Base-by-base conservation (phyloP, 148 eudicot species). In the Chenopodium formosanum region DNA sequence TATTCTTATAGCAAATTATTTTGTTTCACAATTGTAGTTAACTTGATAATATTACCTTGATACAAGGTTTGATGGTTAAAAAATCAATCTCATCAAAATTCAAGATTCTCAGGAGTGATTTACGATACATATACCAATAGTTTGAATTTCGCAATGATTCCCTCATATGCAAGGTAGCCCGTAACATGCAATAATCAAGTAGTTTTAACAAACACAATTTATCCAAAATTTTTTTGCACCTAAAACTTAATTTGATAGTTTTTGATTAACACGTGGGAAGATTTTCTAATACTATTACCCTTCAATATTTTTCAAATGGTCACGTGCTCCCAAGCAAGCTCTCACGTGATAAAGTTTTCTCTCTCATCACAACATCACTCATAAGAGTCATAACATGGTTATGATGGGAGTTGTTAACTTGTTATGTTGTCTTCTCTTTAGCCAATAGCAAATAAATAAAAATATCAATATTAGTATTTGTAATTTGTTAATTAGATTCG, bases 391-490 rank as follows among this genome's bases (percentile, higher is more conserved):
- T 58, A 47, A 70, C 62, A 64, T 70, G 25, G 37, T 32, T 69
- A 32, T 78, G 44, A 63, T 48, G 85, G 81, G 66, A 83, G 85
- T 83, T 78, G 77, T 73, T 73, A 48, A 72, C 53, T 72, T 19
- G 84, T 29, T 44, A 77, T 77, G 77, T 16, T 82, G 84, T 82
- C 84, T 70, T 31, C 70, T 68, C 75, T 14, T 66, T 76, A 29
- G 17, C 65, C 68, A 50, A 50, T 11, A 16, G 23, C 7, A 37
- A 46, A 29, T 48, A 12, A 48, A 4, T 79, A 52, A 27, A 52
- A 27, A 25, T 74, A 48, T 65, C 9, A 78, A 13, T 65, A 77
- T 25, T 52, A 78, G 73, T 76, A 77, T 82, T 72, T 47, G 53
- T 37, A 69, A 77, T 77, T 72, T 31, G 53, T 37, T 82, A 76